Evolutionary conservation across 306 rosid genomes (phyloP).

Genomic region (Cucurbita moschata): DNA sequence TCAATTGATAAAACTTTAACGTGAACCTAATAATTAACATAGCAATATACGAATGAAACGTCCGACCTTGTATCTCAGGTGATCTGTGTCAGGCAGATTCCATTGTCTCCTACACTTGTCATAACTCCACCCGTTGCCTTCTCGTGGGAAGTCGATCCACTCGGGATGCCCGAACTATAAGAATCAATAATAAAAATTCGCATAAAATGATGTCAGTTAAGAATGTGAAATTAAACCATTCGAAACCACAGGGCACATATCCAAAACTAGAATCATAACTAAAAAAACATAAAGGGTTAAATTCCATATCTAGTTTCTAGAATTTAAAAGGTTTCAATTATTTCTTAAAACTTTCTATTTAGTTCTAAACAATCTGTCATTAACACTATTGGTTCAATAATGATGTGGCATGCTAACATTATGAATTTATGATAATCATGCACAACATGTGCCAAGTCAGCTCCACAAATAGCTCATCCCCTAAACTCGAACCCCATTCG

Average conservation of each 20-base stretch:
- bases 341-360: not conserved
- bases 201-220: constrained; percentile 3
- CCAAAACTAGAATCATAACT: not conserved
- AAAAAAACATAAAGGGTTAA: not conserved
- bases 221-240: not conserved
- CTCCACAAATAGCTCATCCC: not conserved
- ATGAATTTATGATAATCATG: not conserved
- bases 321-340: not conserved
- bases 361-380: not conserved
- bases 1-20: not conserved
- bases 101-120: constrained; percentile 94
- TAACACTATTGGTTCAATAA: not conserved
- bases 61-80: constrained; percentile 73
- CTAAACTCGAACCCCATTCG: not conserved
- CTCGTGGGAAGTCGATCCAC: constrained; percentile 99
- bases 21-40: not conserved
- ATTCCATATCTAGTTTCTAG: not conserved
- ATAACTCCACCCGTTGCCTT: constrained; percentile 95
- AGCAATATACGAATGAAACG: not conserved
- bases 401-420: not conserved
- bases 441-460: not conserved
- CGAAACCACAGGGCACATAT: not conserved
- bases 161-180: constrained; percentile 94
- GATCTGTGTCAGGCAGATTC: constrained; percentile 72
- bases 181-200: constrained; percentile 2